Evolutionary conservation across 352 stramenopile genomes (phyloP), one percentile per base, ranked within the genome.

Genomic region (Phytophthora aleatoria): DNA sequence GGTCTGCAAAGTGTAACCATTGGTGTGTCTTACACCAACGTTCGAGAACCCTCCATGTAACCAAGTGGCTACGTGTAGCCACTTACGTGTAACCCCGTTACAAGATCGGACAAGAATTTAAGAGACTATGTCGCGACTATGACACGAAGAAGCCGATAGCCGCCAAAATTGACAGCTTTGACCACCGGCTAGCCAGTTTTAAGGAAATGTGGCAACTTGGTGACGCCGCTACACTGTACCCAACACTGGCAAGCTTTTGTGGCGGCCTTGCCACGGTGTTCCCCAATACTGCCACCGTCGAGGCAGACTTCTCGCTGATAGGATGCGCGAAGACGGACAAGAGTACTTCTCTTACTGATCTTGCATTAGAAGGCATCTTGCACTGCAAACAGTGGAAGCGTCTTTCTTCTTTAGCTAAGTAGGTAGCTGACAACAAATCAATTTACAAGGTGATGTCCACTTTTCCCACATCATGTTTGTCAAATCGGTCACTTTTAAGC

Each of bases 251-350:
- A 12, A 20, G 12, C 3, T 43, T n/a, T 8, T 43, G 38, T 43
- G 38, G 13, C 3, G 38, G 38, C 16, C 3, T 43, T 16, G 38
- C 38, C 7, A 10, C 38, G 6, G 12, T 43, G 3, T 43, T 43
- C 12, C 38, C 38, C 2, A 43, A 43, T 11, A 43, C 38, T 8
- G 38, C 38, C 38, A 24, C 38, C 9, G 38, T 43, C 38, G 20
- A 20, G 20, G 20, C 20, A 3, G 33, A 38, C 10, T 38, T 10
- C 8, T 64, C 2, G 67, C 35, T 24, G 47, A 52, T 39, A 71
- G 68, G 68, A 77, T 70, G 50, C 60, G 12, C 73, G n/a, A 61
- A 51, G 2, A 70, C 69, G 31, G 70, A 73, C 45, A 73, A 75
- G 0, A 71, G 15, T 15, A 73, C 72, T 5, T 75, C 54, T 0